These are phyloP conservation scores for Pestalotiopsis sp. DNA, from an alignment of 2,329 filamentous ascomycete genomes.

Conservation along the genomic window DNA sequence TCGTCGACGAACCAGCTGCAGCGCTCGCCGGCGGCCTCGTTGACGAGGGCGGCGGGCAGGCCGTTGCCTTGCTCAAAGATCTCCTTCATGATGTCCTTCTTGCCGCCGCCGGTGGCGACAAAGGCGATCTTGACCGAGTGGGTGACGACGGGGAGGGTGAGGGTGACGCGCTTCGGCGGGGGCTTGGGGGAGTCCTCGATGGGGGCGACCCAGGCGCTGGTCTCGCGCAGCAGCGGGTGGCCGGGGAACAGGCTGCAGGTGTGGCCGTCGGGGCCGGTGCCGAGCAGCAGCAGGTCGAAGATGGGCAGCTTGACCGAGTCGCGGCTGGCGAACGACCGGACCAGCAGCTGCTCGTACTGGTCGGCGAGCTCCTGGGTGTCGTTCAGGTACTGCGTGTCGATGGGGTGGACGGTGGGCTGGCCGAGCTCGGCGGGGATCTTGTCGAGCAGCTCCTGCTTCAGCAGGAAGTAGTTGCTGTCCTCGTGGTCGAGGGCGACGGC, in stretches of 20 bases:
- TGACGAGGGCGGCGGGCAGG: constrained; percentile 86
- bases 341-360: constrained; percentile 87
- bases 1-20: constrained; percentile 96
- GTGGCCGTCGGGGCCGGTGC: constrained; percentile 94
- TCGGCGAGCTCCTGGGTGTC: constrained; percentile 93
- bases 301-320: constrained; percentile 94
- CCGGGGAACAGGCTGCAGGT: constrained; percentile 96
- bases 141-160: constrained; percentile 87
- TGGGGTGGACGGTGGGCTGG: constrained; percentile 75
- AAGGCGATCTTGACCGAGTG: constrained; percentile 88
- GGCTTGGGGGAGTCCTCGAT: constrained; percentile 96
- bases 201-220: constrained; percentile 86
- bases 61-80: constrained; percentile 86
- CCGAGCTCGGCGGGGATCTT: constrained; percentile 75
- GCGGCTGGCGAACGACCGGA: constrained; percentile 83
- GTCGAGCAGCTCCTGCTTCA: constrained; percentile 86
- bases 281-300: constrained; percentile 91
- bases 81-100: constrained; percentile 89
- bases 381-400: constrained; percentile 67
- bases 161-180: constrained; percentile 85
- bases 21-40: constrained; percentile 79
- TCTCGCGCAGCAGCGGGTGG: constrained; percentile 83
- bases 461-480: constrained; percentile 90
- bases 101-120: constrained; percentile 84
- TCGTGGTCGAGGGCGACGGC: constrained; percentile 88